phyloP scores from a whole-genome alignment of 2,329 filamentous ascomycete species.

The Colletotrichum simmondsii region DNA sequence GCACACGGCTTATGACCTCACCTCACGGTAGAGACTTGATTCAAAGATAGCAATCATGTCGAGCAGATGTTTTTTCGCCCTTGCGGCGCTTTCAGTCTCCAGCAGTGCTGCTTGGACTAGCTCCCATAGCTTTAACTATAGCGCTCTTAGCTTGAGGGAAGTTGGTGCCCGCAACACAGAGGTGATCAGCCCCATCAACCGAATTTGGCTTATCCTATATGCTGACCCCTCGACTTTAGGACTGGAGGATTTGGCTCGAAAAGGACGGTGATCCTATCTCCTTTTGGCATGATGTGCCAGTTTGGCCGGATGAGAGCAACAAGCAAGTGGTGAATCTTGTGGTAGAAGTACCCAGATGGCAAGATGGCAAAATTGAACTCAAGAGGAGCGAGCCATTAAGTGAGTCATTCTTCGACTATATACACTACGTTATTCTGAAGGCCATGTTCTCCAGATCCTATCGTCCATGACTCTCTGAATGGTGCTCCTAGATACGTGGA shows the following conservation, averaged over 20 bases:
- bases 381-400: constrained; percentile 51
- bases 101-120: not conserved
- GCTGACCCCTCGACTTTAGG: constrained; percentile 37
- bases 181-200: constrained; percentile 35
- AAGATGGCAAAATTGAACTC: constrained; percentile 51
- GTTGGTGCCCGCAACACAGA: constrained; percentile 51
- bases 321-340: constrained; percentile 50
- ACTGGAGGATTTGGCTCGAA: constrained; percentile 54
- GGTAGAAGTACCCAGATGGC: constrained; percentile 55
- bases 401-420: constrained; percentile 21
- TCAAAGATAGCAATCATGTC: not conserved
- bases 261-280: constrained; percentile 52
- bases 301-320: constrained; percentile 48
- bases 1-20: not conserved
- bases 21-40: not conserved
- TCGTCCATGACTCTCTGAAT: constrained; percentile 53
- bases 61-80: not conserved
- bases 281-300: constrained; percentile 54
- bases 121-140: constrained; percentile 39
- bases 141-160: constrained; percentile 43
- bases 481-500: constrained; percentile 50
- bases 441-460: constrained; percentile 44
- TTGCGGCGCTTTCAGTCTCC: not conserved
- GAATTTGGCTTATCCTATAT: too few relatives aligned
- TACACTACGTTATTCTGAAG: not conserved